These are phyloP conservation scores for Cladosporium sphaerospermum DNA, from an alignment of 2,329 filamentous ascomycete species.

Conservation along the genomic window DNA sequence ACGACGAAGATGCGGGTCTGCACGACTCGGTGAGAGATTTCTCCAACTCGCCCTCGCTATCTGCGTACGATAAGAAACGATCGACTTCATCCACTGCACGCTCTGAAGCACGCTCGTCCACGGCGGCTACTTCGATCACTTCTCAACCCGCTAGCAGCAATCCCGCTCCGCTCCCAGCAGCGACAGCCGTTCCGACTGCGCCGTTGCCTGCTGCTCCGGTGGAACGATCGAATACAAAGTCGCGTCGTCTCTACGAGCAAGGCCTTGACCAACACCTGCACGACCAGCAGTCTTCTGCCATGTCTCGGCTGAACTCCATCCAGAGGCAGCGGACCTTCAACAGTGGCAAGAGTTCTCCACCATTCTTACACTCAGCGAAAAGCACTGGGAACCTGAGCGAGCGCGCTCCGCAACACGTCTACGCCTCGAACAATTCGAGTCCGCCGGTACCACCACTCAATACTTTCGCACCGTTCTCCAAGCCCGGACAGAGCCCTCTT, in stretches of 20 bases:
- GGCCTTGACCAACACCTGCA: constrained; percentile 72
- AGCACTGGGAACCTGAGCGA: constrained; percentile 65
- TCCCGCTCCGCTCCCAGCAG: constrained; percentile 23
- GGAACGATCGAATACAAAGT: constrained; percentile 55
- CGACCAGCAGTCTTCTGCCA: constrained; percentile 69
- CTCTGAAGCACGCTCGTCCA: constrained; percentile 67
- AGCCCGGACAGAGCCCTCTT: constrained; percentile 35
- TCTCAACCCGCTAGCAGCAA: constrained; percentile 53
- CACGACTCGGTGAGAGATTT: constrained; percentile 39
- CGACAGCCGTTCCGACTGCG: constrained; percentile 10
- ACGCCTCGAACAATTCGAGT: constrained; percentile 32
- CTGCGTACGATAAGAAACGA: constrained; percentile 65
- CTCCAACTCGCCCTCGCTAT: constrained; percentile 48
- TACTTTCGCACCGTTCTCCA: constrained; percentile 31
- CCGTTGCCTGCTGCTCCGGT: constrained; percentile 19
- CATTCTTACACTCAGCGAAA: constrained; percentile 27
- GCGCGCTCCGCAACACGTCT: constrained; percentile 25
- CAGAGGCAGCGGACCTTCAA: constrained; percentile 54
- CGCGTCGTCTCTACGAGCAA: constrained; percentile 74
- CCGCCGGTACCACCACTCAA: constrained; percentile 32
- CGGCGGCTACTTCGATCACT: constrained; percentile 80
- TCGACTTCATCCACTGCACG: constrained; percentile 74
- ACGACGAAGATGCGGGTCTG: constrained; percentile 39
- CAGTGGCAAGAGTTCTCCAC: constrained; percentile 45
- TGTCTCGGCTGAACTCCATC: constrained; percentile 75